Conservation (phyloP, 306 rosid genomes). For the Dryas octopetala region DNA sequence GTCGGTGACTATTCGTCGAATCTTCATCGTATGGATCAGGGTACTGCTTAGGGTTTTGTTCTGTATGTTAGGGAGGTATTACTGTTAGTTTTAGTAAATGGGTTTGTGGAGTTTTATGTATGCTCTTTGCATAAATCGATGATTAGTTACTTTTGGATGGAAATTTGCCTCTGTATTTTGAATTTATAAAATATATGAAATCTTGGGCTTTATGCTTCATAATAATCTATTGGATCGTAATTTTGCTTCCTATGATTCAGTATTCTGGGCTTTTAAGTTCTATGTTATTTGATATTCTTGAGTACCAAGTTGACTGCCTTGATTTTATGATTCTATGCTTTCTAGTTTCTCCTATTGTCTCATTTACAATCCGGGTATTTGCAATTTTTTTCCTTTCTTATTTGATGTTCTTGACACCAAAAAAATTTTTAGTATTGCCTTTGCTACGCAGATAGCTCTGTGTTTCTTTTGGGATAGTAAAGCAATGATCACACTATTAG, state of each 20-base stretch:
- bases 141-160: neutral
- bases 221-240: neutral
- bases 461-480: neutral
- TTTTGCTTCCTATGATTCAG: neutral
- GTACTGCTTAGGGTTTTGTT: slow-evolving; percentile 1
- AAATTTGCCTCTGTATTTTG: slow-evolving; percentile 3
- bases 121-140: slow-evolving; percentile 5
- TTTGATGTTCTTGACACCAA: neutral
- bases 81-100: neutral
- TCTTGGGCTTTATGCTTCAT: neutral
- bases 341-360: neutral
- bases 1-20: slow-evolving; percentile 21
- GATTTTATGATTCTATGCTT: neutral
- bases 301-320: neutral
- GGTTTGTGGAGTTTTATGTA: neutral
- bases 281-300: neutral
- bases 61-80: neutral
- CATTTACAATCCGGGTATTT: neutral
- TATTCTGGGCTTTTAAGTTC: neutral
- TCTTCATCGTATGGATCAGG: neutral
- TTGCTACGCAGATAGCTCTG: too few species aligned
- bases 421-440: neutral
- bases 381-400: neutral
- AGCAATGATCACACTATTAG: neutral
- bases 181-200: neutral